phyloP scores from a whole-genome alignment of 2,329 filamentous ascomycete genomes.

The Scolecobasidium constrictum region DNA sequence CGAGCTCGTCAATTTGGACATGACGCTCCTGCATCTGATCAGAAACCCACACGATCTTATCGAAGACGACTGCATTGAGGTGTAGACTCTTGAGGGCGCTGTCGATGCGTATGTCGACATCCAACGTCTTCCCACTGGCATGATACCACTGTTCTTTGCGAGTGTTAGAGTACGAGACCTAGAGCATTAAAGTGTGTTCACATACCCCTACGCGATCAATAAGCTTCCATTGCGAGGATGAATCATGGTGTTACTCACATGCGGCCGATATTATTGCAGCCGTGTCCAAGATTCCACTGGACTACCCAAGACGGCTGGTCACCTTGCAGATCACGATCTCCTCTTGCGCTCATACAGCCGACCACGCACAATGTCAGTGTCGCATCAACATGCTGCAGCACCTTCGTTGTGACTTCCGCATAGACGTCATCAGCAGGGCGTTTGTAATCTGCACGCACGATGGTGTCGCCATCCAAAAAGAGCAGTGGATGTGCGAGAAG shows the following conservation, averaged over 20 bases:
- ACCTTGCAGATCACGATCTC: background rate
- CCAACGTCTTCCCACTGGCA: too few relatives aligned
- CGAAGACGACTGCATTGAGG: conserved; percentile 1
- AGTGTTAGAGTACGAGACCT: too few relatives aligned
- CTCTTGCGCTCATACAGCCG: background rate
- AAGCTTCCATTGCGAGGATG: too few relatives aligned
- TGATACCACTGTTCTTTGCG: too few relatives aligned
- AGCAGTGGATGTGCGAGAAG: conserved; percentile 6
- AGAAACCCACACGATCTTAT: conserved; percentile 2
- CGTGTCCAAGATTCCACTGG: background rate
- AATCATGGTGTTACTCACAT: too few relatives aligned
- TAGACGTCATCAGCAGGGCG: conserved; percentile 2
- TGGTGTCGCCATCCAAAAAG: background rate
- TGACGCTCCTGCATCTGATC: background rate
- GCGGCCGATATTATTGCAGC: background rate
- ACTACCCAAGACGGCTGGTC: background rate
- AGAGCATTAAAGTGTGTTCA: too few relatives aligned
- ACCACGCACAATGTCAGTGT: background rate
- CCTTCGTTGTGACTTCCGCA: background rate
- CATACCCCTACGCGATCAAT: too few relatives aligned
- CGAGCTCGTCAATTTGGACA: background rate
- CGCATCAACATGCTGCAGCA: background rate
- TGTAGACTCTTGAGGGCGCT: background rate
- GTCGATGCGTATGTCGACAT: background rate
- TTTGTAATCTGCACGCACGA: conserved; percentile 7